Evolutionary conservation across 2,329 filamentous ascomycete species (phyloP).

Genomic region (Helotiales sp.): DNA sequence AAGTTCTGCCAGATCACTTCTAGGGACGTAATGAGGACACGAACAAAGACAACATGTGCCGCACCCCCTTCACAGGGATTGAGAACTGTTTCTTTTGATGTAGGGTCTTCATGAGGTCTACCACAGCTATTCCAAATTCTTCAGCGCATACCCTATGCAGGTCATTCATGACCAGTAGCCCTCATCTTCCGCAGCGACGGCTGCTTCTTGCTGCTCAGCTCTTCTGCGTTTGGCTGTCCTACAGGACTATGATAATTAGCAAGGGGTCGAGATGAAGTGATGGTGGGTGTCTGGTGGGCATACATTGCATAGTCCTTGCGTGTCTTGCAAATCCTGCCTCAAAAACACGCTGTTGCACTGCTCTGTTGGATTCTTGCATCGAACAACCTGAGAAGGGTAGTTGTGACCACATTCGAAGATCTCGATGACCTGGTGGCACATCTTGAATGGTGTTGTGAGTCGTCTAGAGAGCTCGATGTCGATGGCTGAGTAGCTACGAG

Average conservation of each 20-base stretch:
- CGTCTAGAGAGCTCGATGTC: background rate
- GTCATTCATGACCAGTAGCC: constrained; percentile 24
- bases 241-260: constrained; percentile 21
- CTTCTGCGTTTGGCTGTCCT: constrained; percentile 13
- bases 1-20: no score
- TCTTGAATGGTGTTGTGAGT: constrained; percentile 1
- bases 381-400: constrained; percentile 17
- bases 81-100: no score
- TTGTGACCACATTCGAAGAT: constrained; percentile 31
- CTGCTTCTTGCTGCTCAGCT: constrained; percentile 2
- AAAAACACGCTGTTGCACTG: constrained; percentile 28
- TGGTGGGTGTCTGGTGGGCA: background rate
- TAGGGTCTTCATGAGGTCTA: no score
- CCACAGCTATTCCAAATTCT: background rate
- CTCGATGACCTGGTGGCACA: constrained; percentile 33
- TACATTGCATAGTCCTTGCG: constrained; percentile 23
- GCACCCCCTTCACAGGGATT: no score
- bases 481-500: background rate
- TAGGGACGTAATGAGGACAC: no score
- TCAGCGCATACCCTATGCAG: no score
- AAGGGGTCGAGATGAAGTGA: background rate
- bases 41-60: no score
- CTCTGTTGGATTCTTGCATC: constrained; percentile 20
- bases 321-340: constrained; percentile 27
- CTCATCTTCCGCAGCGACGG: constrained; percentile 19